A percentile compares a stretch with the other conserved stretches of the same genome.
Evolutionary conservation across 2,329 filamentous ascomycete species (phyloP).

Genomic region (Botrytis tulipae): DNA sequence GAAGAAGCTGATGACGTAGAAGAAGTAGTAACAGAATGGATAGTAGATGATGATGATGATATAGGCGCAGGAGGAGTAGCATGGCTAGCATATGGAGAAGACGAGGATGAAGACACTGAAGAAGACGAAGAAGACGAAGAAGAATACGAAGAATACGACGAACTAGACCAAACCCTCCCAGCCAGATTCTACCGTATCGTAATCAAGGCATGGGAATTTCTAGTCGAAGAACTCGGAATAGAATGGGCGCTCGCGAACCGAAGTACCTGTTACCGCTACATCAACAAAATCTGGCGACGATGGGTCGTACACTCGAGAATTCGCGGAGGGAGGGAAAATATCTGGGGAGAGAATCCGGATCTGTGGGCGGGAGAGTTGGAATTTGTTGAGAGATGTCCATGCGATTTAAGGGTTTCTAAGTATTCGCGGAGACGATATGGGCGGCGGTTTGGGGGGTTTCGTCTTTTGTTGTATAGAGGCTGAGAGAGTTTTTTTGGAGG

Average conservation of each 20-base stretch:
- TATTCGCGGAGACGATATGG: neutral
- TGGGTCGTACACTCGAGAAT: neutral
- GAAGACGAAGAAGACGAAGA: neutral
- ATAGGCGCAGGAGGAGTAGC: too few species aligned
- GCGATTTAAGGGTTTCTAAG: neutral
- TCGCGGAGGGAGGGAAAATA: too few species aligned
- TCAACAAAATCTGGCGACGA: too few species aligned
- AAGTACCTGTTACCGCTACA: too few species aligned
- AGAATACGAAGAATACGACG: neutral
- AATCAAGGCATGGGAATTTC: too few species aligned
- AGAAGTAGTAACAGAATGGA: too few species aligned
- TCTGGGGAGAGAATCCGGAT: neutral
- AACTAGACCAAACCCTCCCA: too few species aligned
- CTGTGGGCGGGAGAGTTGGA: too few species aligned
- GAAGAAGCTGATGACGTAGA: neutral
- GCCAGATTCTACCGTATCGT: too few species aligned
- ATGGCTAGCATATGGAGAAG: neutral
- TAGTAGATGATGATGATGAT: too few species aligned
- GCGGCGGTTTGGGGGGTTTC: neutral
- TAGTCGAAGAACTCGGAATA: too few species aligned
- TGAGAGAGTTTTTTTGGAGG: neutral
- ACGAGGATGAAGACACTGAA: rapidly evolving
- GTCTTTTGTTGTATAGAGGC: neutral
- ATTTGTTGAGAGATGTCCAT: rapidly evolving
- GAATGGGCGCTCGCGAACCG: too few species aligned